Evolutionary conservation across 2,329 filamentous ascomycete genomes (phyloP).

Genomic region (Ilyonectria robusta): DNA sequence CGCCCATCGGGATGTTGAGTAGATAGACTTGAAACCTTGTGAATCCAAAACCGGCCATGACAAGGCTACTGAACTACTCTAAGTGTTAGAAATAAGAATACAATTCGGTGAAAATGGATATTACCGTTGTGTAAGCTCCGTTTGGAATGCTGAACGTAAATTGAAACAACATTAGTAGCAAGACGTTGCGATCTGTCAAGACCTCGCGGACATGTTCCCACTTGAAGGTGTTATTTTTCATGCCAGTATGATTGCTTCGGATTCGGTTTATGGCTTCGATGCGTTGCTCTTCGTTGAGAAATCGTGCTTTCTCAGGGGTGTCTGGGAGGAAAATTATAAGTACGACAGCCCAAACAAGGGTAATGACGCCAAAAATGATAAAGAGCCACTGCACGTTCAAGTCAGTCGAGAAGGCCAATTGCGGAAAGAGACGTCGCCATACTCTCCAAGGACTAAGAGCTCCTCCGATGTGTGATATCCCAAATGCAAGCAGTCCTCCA

Average conservation of each 20-base stretch:
- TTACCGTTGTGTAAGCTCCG: slow-evolving; percentile 39
- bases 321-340: slow-evolving; percentile 38
- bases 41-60: slow-evolving; percentile 44
- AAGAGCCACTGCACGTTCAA: slow-evolving; percentile 37
- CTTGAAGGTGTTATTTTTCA: slow-evolving; percentile 39
- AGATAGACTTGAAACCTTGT: slow-evolving; percentile 39
- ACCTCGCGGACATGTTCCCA: slow-evolving; percentile 43
- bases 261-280: slow-evolving; percentile 35
- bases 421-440: neutral
- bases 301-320: slow-evolving; percentile 33
- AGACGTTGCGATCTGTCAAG: slow-evolving; percentile 38
- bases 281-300: slow-evolving; percentile 36
- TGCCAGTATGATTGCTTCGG: slow-evolving; percentile 39
- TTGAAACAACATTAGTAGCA: slow-evolving; percentile 40
- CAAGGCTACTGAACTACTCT: slow-evolving; percentile 41
- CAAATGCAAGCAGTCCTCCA: slow-evolving; percentile 40
- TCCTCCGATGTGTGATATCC: slow-evolving; percentile 39
- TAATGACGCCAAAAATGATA: slow-evolving; percentile 43
- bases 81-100: neutral
- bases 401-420: neutral
- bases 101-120: neutral
- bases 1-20: slow-evolving; percentile 43
- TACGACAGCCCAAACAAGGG: slow-evolving; percentile 33
- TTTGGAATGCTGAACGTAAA: slow-evolving; percentile 41
- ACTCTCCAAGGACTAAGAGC: slow-evolving; percentile 36